Percentiles rank a stretch among this genome's conserved stretches.
These are phyloP conservation scores for Priceomyces carsonii DNA, from an alignment of 805 yeast genomes.

Conservation along the genomic window DNA sequence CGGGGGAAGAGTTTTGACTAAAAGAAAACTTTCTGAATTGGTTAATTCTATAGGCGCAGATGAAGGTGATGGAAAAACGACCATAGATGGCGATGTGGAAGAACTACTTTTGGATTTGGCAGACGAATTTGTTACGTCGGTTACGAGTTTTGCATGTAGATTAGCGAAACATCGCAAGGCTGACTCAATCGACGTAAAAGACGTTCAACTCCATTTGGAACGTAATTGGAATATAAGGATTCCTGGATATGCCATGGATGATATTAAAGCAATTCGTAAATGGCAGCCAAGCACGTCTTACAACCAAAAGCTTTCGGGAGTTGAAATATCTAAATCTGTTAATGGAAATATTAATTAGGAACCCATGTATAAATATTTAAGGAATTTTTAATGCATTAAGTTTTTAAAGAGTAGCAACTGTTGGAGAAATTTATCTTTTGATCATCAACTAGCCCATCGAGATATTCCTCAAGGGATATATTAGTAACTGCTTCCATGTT, in stretches of 20 bases:
- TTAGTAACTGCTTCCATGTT: conserved; percentile 35
- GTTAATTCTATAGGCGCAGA: conserved; percentile 80
- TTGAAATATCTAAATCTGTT: conserved; percentile 63
- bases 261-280: conserved; percentile 73
- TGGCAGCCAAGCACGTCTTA: conserved; percentile 67
- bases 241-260: conserved; percentile 93
- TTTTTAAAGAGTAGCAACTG: conserved; percentile 33
- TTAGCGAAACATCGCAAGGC: conserved; percentile 92
- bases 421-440: conserved; percentile 36
- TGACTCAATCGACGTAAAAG: conserved; percentile 83
- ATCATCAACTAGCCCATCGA: conserved; percentile 45
- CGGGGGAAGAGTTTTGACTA: conserved; percentile 80
- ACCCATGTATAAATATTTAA: conserved; percentile 2
- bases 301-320: conserved; percentile 68
- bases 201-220: conserved; percentile 87
- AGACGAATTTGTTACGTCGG: conserved; percentile 90
- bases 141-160: conserved; percentile 90
- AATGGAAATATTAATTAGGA: conserved; percentile 42
- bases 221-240: conserved; percentile 93
- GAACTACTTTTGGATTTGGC: conserved; percentile 89
- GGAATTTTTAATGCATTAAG: conserved; percentile 1
- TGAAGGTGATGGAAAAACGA: conserved; percentile 88
- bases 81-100: conserved; percentile 94
- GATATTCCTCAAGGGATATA: conserved; percentile 43
- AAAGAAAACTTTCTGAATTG: conserved; percentile 84